Evolutionary conservation across 2,329 filamentous ascomycete species (phyloP).

Genomic region (Dothistroma septosporum): DNA sequence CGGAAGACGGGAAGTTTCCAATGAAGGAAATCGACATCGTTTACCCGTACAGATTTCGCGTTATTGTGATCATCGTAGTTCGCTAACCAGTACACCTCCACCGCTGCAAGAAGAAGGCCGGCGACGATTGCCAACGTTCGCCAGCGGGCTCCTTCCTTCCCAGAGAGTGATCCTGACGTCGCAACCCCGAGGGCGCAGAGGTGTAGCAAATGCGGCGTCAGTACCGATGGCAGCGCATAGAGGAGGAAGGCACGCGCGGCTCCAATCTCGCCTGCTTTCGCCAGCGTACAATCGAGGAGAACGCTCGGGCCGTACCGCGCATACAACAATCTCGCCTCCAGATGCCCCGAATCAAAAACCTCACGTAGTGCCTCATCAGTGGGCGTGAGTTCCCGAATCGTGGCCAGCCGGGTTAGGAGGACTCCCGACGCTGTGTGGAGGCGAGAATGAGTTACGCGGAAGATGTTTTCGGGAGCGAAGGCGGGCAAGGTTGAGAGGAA

Average conservation of each 20-base stretch:
- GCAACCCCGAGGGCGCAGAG: constrained; percentile 66
- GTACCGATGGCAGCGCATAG: constrained; percentile 70
- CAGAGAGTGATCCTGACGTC: constrained; percentile 65
- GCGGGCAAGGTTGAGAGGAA: constrained; percentile 61
- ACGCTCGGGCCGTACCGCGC: constrained; percentile 74
- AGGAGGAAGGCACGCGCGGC: constrained; percentile 65
- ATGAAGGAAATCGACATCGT: constrained; percentile 66
- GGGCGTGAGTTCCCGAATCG: constrained; percentile 55
- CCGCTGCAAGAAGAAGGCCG: constrained; percentile 53
- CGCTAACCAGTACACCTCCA: constrained; percentile 63
- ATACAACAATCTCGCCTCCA: constrained; percentile 74
- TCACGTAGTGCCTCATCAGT: constrained; percentile 62
- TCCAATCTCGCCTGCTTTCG: constrained; percentile 44
- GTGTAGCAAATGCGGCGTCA: constrained; percentile 77
- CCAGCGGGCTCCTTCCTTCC: constrained; percentile 63
- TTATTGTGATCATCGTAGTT: constrained; percentile 65
- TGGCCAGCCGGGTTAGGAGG: constrained; percentile 70
- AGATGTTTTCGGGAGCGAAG: constrained; percentile 76
- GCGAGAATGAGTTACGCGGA: constrained; percentile 70
- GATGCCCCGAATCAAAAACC: constrained; percentile 59
- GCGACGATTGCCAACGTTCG: constrained; percentile 64
- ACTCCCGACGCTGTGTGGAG: constrained; percentile 82
- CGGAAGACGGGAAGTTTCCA: constrained; percentile 66
- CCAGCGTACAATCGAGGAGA: constrained; percentile 72
- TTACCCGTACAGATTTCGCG: constrained; percentile 53